phyloP scores from a whole-genome alignment of 306 rosid genomes.

The Chamaecrista fasciculata region DNA sequence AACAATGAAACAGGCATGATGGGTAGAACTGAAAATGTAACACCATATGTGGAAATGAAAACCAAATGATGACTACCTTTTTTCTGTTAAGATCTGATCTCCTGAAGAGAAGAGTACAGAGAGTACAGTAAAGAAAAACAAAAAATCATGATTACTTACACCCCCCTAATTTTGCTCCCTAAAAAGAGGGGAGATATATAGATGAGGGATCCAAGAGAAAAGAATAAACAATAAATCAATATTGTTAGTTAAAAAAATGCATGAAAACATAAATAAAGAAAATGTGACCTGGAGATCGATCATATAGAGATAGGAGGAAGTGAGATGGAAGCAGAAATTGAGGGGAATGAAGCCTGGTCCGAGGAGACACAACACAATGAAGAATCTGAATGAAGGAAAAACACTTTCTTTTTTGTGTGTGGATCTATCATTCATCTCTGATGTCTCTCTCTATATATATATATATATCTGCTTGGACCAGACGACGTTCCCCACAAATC shows the following conservation, averaged over 20 bases:
- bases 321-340: conserved; percentile 47
- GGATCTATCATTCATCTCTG: too few species aligned
- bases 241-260: too few species aligned
- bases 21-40: conserved; percentile 16
- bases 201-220: neutral
- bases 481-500: conserved; percentile 61
- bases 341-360: conserved; percentile 95
- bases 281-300: conserved; percentile 44
- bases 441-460: too few species aligned
- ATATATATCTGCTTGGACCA: conserved; percentile 65
- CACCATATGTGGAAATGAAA: conserved; percentile 1
- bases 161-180: too few species aligned
- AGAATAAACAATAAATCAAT: neutral
- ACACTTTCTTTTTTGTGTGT: too few species aligned
- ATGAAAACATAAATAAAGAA: too few species aligned
- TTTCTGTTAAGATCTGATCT: neutral
- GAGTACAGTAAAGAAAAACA: conserved; percentile 28
- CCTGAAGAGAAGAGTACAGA: conserved; percentile 14
- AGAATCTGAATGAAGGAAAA: neutral
- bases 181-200: too few species aligned
- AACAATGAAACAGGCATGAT: conserved; percentile 2
- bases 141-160: too few species aligned
- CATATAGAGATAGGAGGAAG: neutral
- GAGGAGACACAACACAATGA: conserved; percentile 40
- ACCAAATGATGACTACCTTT: conserved; percentile 39